Percentiles rank a stretch among this genome's conserved stretches.
Conservation (phyloP, 2,329 filamentous ascomycete species). For the Claviceps maximensis region DNA sequence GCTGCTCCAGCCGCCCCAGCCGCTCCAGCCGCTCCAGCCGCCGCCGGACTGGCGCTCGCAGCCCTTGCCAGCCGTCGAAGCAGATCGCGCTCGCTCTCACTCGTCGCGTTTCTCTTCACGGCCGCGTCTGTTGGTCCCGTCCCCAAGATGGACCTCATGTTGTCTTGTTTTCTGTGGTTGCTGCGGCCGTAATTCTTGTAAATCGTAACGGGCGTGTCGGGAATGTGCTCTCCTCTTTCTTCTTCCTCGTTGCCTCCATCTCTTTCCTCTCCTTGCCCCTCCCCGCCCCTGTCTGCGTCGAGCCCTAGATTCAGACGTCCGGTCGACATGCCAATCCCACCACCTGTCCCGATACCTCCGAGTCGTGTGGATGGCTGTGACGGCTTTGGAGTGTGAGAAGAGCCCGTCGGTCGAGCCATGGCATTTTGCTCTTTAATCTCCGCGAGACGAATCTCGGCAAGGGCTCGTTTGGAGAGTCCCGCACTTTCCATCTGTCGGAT, state of each 20-base stretch:
- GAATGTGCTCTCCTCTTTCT: conserved; percentile 19
- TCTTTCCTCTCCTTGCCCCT: too few relatives aligned
- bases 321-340: conserved; percentile 10
- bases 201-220: conserved; percentile 28
- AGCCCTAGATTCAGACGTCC: conserved; percentile 5
- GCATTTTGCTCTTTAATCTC: conserved; percentile 40
- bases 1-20: conserved; percentile 14
- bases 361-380: conserved; percentile 6
- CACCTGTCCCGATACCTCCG: conserved; percentile 8
- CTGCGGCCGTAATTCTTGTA: conserved; percentile 17
- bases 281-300: conserved; percentile 7
- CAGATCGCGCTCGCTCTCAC: conserved; percentile 33
- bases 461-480: conserved; percentile 30
- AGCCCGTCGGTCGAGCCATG: conserved; percentile 28
- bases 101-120: not conserved
- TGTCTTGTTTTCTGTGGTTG: conserved; percentile 5
- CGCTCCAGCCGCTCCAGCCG: conserved; percentile 12
- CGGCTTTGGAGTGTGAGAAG: conserved; percentile 25
- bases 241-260: not conserved
- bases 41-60: conserved; percentile 30
- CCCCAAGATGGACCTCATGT: not conserved
- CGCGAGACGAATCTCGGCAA: conserved; percentile 36
- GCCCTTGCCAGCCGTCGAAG: conserved; percentile 36
- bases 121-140: not conserved
- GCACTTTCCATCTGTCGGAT: conserved; percentile 31